Evolutionary conservation across 331 rosid genomes (phyloP), one percentile per base, ranked within the genome.

Genomic region (Pyrus hybrid): DNA sequence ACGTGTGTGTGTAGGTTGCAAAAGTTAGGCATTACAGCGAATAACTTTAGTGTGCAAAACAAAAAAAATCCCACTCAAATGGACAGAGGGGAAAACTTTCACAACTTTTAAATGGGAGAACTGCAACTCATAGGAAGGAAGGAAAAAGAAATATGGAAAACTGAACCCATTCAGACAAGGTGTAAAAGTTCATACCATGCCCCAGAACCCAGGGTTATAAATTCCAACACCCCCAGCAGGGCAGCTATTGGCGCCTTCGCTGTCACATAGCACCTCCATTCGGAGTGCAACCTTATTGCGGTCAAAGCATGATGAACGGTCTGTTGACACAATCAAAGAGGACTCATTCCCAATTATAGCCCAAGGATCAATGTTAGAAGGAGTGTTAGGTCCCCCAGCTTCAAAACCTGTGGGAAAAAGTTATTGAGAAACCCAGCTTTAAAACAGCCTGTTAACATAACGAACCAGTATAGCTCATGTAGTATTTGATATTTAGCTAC

Each of bases 341-440:
- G 91, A 81, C 70, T 84, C 96, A 63, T 79, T 67, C 60, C 99
- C 99, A 79, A 94, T 89, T 65, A 92, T 84, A 57, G 87, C 37
- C 97, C 97, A 94, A 4, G 99, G 99, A 83, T 82, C 85, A 75
- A 94, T 94, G 81, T 90, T 89, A 8, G 99, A 94, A 53, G 99
- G 99, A 83, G 66, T 79, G 63, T 85, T 86, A 1, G 83, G 76
- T 7, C 97, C 99, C 33, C 99, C 99, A 67, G 99, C 91, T 89
- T 94, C 99, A 80, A 94, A 94, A 77, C 99, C 99, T 94, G 86
- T 63, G 82, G 79, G 73, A 78, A 71, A 23, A 76, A 30, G 41
- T 49, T 79, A 64, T 33, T 49, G 10, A 68, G 35, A 67, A 51
- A 37, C 33, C 62, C 35, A 23, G 17, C 37, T 57, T n/a, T 35